Evolutionary conservation across 257 asterid species (phyloP), one percentile per base, ranked within the genome.

Genomic region (Scutellaria barbata): DNA sequence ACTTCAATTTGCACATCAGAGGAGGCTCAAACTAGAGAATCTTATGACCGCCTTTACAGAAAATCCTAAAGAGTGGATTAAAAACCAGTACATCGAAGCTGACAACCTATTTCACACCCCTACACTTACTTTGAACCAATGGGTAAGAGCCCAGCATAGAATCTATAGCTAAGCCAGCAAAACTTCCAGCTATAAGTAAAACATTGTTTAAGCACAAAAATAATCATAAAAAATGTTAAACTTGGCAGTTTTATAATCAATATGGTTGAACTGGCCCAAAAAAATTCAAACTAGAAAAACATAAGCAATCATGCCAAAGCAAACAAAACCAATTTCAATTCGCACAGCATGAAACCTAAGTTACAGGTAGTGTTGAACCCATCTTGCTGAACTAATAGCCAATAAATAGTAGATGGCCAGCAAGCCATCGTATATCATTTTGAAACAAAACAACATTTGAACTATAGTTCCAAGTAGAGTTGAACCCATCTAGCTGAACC

Each of bases 71-170:
- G 35, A 48, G 69, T 46, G 61, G 17, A 33, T 16, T 14, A 13
- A 30, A 22, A 37, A 52, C 53, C 12, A 45, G 59, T 63, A 13
- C 18, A 66, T 60, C 69, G 63, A 35, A 51, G 71, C 56, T 12
- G 11, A 6, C 48, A 72, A 18, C 9, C 3, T 43, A 20, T 51
- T 51, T 41, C n/a, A 40, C 6, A 45, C 63, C 70, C 73, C 47
- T 62, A 39, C 17, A 51, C 71, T 18, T 63, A 40, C 30, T 41
- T 20, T 62, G 37, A 7, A 18, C 10, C 16, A 69, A 42, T 69
- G 57, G 37, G 51, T 35, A 58, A 52, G 51, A 67, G 1, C 45
- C 47, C 50, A 42, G 5, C 47, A 5, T 25, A 22, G 56, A 11
- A 10, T 40, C 37, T 17, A 51, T 17, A 1, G 41, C 42, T 46